Conservation (phyloP, 352 stramenopile genomes). For the Globisporangium nodosum region DNA sequence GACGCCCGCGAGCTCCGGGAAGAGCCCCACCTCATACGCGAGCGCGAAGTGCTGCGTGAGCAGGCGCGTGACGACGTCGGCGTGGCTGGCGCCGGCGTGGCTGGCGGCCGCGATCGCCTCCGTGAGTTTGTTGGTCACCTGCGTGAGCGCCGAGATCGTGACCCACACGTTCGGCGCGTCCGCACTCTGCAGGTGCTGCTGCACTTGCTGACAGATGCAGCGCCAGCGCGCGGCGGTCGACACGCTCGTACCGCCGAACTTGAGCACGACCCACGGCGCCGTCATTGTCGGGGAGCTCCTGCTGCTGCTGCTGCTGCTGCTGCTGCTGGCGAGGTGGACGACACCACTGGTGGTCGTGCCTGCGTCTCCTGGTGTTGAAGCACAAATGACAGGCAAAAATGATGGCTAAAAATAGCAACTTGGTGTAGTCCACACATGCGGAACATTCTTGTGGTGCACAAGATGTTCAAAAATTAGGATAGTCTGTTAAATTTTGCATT, state of each 20-base stretch:
- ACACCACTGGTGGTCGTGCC: neutral
- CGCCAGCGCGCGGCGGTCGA: slow-evolving; percentile 72
- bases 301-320: no score
- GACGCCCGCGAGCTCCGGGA: slow-evolving; percentile 28
- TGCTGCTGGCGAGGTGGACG: no score
- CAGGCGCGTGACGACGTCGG: slow-evolving; percentile 39
- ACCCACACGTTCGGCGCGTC: slow-evolving; percentile 67
- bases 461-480: no score
- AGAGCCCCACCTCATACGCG: slow-evolving; percentile 60
- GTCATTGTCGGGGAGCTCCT: no score
- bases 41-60: slow-evolving; percentile 67
- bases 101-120: slow-evolving; percentile 44
- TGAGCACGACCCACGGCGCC: slow-evolving; percentile 75
- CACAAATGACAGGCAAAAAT: neutral
- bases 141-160: slow-evolving; percentile 82
- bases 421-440: neutral
- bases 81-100: slow-evolving; percentile 29
- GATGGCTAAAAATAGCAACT: no score
- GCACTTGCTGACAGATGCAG: slow-evolving; percentile 73
- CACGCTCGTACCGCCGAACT: slow-evolving; percentile 88
- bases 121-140: slow-evolving; percentile 86
- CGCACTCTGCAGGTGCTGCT: slow-evolving; percentile 36
- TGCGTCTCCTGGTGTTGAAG: neutral
- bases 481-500: no score
- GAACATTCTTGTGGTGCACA: slow-evolving; percentile 2